A percentile compares a stretch with the other conserved stretches of the same genome.
Evolutionary conservation across 352 stramenopile genomes (phyloP).

Genomic region (Pythium periplocum): DNA sequence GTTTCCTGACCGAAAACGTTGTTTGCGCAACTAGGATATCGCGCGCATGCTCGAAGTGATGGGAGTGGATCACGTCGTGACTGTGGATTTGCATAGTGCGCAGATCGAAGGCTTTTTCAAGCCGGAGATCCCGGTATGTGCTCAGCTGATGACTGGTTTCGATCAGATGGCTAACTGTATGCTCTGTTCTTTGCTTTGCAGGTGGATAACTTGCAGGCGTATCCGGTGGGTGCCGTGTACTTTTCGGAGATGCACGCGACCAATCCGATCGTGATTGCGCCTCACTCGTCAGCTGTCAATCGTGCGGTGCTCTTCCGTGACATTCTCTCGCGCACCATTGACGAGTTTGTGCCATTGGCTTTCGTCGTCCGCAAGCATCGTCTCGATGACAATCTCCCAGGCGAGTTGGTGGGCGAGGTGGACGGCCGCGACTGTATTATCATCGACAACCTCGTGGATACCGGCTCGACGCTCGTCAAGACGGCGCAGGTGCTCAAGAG

Average conservation of each 20-base stretch:
- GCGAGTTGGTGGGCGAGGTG: slow-evolving; percentile 76
- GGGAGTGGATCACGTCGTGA: slow-evolving; percentile 86
- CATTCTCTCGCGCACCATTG: slow-evolving; percentile 69
- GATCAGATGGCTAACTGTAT: neutral
- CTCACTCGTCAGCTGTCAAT: slow-evolving; percentile 77
- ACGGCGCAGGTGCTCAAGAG: slow-evolving; percentile 79
- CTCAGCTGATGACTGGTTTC: neutral
- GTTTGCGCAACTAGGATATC: slow-evolving; percentile 40
- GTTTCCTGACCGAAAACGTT: no score
- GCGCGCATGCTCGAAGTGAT: slow-evolving; percentile 88
- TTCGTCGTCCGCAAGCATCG: slow-evolving; percentile 85
- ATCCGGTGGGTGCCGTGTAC: slow-evolving; percentile 81
- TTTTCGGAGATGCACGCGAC: slow-evolving; percentile 74
- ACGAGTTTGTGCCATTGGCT: slow-evolving; percentile 71
- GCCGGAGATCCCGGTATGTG: slow-evolving; percentile 61
- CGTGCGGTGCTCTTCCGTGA: slow-evolving; percentile 76
- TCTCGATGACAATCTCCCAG: slow-evolving; percentile 55
- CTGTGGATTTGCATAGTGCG: slow-evolving; percentile 82
- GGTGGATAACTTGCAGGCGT: slow-evolving; percentile 83
- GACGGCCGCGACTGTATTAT: slow-evolving; percentile 82
- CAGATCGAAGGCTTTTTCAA: slow-evolving; percentile 89
- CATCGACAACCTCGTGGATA: slow-evolving; percentile 85
- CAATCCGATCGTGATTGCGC: slow-evolving; percentile 74
- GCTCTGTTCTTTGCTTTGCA: slow-evolving; percentile 4
- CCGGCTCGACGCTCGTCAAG: slow-evolving; percentile 76